Base-by-base conservation (phyloP, 345 rosid genomes). In the Triadica sebifera region DNA sequence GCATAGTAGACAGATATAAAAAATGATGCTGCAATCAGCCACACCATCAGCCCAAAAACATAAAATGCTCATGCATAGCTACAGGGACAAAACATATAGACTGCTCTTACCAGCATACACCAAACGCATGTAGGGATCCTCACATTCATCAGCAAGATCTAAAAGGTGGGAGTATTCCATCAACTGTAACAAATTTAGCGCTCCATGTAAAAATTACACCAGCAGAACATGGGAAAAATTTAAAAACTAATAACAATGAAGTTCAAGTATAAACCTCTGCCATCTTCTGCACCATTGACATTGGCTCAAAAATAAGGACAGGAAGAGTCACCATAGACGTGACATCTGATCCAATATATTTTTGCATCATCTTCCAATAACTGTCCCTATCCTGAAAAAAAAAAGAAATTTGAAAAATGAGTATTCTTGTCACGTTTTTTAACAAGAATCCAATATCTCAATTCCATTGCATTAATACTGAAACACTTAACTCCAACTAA, bases 261-360 rank as follows among this genome's bases (percentile, higher is more conserved):
- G 45, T 20, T 39, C 45, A 60, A 6, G 64, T 22, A 70, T 84
- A 71, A 70, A 94, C 98, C 98, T 94, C 98, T 2, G 98, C 92
- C 93, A 94, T 88, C 81, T 86, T 94, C 87, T 89, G 98, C 62
- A 92, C 86, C 97, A 91, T 94, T 59, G 98, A 89, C 95, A 91
- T 89, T 20, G 98, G 97, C 83, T 94, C 97, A 77, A 94, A 91
- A 77, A 92, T 89, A 68, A 87, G 69, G 41, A 92, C 98, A 60
- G 98, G 98, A 83, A 94, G 97, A 17, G 98, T 94, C 76, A 93
- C 97, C 98, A 94, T 86, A 16, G 98, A 92, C 5, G 98, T 91
- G 45, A 92, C 81, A 80, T 94, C 98, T 12, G 97, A 84, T 6
- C 98, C 98, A 58, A 92, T 80, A 73, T 94, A 91, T 12, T 89